These are phyloP conservation scores for Calendula officinalis DNA, from an alignment of 129 eudicot genomes.

Conservation along the genomic window DNA sequence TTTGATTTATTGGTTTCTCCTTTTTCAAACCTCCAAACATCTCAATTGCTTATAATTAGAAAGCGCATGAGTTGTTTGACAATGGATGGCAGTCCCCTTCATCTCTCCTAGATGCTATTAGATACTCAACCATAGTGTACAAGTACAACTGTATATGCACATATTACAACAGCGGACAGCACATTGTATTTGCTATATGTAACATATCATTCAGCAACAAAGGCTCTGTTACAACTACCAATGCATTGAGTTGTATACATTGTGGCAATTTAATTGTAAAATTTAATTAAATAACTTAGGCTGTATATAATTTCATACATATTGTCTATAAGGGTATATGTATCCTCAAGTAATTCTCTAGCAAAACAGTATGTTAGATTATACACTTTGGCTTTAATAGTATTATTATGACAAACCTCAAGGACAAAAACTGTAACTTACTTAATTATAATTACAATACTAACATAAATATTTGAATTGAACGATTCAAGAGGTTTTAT, in stretches of 20 bases:
- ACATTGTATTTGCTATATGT: not conserved
- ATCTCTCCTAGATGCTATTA: slow-evolving; percentile 23
- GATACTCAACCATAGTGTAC: slow-evolving; percentile 22
- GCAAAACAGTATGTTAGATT: slow-evolving; percentile 21
- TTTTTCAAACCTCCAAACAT: slow-evolving; percentile 32
- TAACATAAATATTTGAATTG: not conserved
- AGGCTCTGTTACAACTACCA: slow-evolving; percentile 10
- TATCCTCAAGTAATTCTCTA: slow-evolving; percentile 3
- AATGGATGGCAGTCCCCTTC: slow-evolving; percentile 29
- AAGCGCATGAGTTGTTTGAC: slow-evolving; percentile 43
- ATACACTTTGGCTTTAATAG: not conserved
- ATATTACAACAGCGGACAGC: slow-evolving; percentile 13
- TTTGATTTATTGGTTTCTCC: slow-evolving; percentile 23
- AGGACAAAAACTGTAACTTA: too few species aligned
- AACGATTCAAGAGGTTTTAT: slow-evolving; percentile 4
- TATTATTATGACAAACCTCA: too few species aligned
- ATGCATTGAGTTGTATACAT: slow-evolving; percentile 3
- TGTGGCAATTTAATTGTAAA: slow-evolving; percentile 3
- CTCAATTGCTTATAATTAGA: slow-evolving; percentile 46
- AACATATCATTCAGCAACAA: slow-evolving; percentile 29
- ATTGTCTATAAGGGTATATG: slow-evolving; percentile 6
- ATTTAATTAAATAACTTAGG: slow-evolving; percentile 11
- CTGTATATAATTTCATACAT: slow-evolving; percentile 3
- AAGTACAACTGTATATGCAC: slow-evolving; percentile 12
- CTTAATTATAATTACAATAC: too few species aligned